A percentile compares a stretch with the other conserved stretches of the same genome.
phyloP scores from a whole-genome alignment of 371 early-diverging fungal genomes.

The Mucor saturninus region DNA sequence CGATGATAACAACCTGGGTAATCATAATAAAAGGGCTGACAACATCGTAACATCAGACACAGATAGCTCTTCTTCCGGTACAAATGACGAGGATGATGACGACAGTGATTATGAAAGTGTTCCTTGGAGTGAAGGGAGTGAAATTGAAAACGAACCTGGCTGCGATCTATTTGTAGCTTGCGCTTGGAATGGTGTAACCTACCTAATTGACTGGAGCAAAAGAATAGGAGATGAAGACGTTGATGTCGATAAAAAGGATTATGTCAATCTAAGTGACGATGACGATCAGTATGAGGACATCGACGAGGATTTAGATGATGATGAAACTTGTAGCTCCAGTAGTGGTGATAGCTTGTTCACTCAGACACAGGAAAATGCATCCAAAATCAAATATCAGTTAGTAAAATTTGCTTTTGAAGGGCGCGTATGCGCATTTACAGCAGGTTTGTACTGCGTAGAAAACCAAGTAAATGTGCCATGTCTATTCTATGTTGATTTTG shows the following conservation, averaged over 20 bases:
- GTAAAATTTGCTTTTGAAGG: slow-evolving; percentile 82
- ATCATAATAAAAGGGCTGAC: slow-evolving; percentile 10
- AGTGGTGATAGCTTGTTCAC: background rate
- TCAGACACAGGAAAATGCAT: background rate
- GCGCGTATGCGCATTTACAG: slow-evolving; percentile 80
- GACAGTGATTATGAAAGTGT: slow-evolving; percentile 31
- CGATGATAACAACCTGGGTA: background rate
- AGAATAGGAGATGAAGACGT: slow-evolving; percentile 23
- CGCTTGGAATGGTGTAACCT: slow-evolving; percentile 82
- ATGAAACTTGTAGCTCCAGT: background rate
- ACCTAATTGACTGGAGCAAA: slow-evolving; percentile 66
- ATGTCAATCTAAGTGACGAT: too few species aligned
- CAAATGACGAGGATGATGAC: slow-evolving; percentile 18
- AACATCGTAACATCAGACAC: slow-evolving; percentile 18
- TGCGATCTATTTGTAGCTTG: slow-evolving; percentile 80
- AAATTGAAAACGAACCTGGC: slow-evolving; percentile 33
- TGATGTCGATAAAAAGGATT: background rate
- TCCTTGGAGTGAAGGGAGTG: slow-evolving; percentile 33
- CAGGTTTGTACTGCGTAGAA: slow-evolving; percentile 73
- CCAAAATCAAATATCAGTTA: slow-evolving; percentile 62
- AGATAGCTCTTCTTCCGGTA: slow-evolving; percentile 11
- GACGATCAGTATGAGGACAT: background rate
- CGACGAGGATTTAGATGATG: background rate
- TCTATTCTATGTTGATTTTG: slow-evolving; percentile 81
- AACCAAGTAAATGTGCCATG: slow-evolving; percentile 78